phyloP scores from a whole-genome alignment of 257 asterid species.

The Scutellaria galericulata region DNA sequence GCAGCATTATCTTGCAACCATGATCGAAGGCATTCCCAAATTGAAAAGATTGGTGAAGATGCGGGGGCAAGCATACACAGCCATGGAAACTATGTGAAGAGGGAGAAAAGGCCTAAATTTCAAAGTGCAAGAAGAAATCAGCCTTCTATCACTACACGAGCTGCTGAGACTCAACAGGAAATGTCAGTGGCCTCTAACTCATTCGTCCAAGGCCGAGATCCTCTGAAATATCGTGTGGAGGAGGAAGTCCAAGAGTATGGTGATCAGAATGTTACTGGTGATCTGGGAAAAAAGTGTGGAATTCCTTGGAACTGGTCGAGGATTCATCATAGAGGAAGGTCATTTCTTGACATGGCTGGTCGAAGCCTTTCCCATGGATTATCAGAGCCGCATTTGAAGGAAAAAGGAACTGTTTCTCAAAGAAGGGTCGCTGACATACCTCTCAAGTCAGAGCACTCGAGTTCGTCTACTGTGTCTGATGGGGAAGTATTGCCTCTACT shows the following conservation, averaged over 20 bases:
- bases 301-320: conserved; percentile 92
- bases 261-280: conserved; percentile 44
- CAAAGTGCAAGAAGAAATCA: conserved; percentile 61
- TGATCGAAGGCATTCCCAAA: conserved; percentile 39
- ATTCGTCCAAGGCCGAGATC: conserved; percentile 47
- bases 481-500: conserved; percentile 82
- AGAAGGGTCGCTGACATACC: conserved; percentile 47
- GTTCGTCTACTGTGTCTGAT: conserved; percentile 64
- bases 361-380: conserved; percentile 83
- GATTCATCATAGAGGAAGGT: conserved; percentile 82
- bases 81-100: conserved; percentile 34
- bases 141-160: conserved; percentile 48
- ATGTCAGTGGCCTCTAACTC: conserved; percentile 80
- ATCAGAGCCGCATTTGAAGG: conserved; percentile 67
- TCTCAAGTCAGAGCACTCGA: conserved; percentile 48
- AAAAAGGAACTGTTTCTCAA: conserved; percentile 32
- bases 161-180: conserved; percentile 52
- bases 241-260: conserved; percentile 32
- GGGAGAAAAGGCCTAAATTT: conserved; percentile 65
- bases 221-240: not conserved
- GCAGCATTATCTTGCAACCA: conserved; percentile 51
- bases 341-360: conserved; percentile 81
- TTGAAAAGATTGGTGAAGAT: conserved; percentile 40
- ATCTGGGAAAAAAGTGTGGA: conserved; percentile 73
- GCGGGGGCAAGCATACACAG: not conserved